Conservation (phyloP, 805 yeast genomes). For the Candida patagonica region DNA sequence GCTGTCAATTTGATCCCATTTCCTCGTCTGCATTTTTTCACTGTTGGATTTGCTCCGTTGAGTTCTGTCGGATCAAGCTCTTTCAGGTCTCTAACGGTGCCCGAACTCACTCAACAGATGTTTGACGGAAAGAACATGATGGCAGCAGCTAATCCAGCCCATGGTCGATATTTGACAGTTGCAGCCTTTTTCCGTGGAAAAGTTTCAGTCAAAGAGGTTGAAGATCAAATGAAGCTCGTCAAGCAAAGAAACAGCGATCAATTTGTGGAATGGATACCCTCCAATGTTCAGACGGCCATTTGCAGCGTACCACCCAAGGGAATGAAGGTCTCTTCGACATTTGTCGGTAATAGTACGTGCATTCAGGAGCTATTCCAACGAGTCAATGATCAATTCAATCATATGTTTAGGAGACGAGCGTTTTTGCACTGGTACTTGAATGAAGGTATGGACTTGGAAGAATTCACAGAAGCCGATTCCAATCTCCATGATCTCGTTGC, state of each 20-base stretch:
- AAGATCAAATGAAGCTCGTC: slow-evolving; percentile 81
- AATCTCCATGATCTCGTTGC: slow-evolving; percentile 81
- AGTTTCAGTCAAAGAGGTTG: slow-evolving; percentile 87
- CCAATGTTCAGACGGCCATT: slow-evolving; percentile 88
- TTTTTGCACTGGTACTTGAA: slow-evolving; percentile 94
- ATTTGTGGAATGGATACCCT: slow-evolving; percentile 95
- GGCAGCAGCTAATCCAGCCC: slow-evolving; percentile 90
- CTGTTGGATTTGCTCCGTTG: slow-evolving; percentile 92
- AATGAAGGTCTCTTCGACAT: slow-evolving; percentile 83
- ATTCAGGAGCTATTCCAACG: slow-evolving; percentile 86
- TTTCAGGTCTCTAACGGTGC: slow-evolving; percentile 77
- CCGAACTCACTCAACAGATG: slow-evolving; percentile 89
- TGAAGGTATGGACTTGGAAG: slow-evolving; percentile 95
- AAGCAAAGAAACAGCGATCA: slow-evolving; percentile 73
- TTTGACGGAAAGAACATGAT: slow-evolving; percentile 89
- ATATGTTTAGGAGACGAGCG: slow-evolving; percentile 90
- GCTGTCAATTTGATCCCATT: slow-evolving; percentile 93
- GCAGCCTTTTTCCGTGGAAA: slow-evolving; percentile 94
- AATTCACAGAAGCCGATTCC: slow-evolving; percentile 88
- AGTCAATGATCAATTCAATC: slow-evolving; percentile 80
- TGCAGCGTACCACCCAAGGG: slow-evolving; percentile 85
- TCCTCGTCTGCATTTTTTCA: slow-evolving; percentile 91
- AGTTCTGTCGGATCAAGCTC: slow-evolving; percentile 72
- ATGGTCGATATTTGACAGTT: slow-evolving; percentile 85
- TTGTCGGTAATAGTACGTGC: slow-evolving; percentile 87